Base-by-base conservation (phyloP, 768 basidiomycete genomes). In the Trametes elegans region DNA sequence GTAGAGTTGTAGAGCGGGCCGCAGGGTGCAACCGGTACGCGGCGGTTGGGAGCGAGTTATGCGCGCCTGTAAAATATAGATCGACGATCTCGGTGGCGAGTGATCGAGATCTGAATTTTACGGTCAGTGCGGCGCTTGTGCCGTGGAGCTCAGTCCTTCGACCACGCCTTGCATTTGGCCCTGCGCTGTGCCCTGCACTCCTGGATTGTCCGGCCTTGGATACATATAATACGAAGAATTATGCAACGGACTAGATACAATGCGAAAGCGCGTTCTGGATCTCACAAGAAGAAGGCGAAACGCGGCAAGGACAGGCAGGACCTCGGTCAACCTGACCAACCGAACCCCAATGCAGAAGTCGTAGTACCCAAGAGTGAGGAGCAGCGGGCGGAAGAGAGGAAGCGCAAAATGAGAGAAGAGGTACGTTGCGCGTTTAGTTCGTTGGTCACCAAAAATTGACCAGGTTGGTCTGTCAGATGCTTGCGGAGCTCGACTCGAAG, bases 361-460 rank as follows among this genome's bases (percentile, higher is more conserved):
- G 62, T 87, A 40, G 71, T 73, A 6, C 79, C 76, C 3, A 88
- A 87, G 69, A 77, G 79, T 11, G 73, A 75, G 59, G 84, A 83
- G 56, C 75, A 84, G 58, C 86, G 79, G 68, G 84, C 84, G 38
- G 68, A 68, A 29, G 83, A 87, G 39, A 74, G 78, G 62, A 83
- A 75, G 59, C 83, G 82, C 62, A 81, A 73, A 65, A 61, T 89
- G 57, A 74, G 76, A 55, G 76, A 77, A 62, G 85, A 91, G 77
- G 88, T 87, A 58, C 64, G 70, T 53, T n/a, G n/a, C n/a, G n/a
- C n/a, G n/a, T n/a, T n/a, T n/a, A n/a, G n/a, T n/a, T n/a, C n/a
- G n/a, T n/a, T n/a, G n/a, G n/a, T n/a, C n/a, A n/a, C n/a, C n/a
- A n/a, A n/a, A 14, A 18, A 18, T 6, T 23, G 9, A 31, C 18